A percentile compares a stretch with the other conserved stretches of the same genome.
Conservation (phyloP, 192 early-diverging fungal species). For the Coemansia sp. region DNA sequence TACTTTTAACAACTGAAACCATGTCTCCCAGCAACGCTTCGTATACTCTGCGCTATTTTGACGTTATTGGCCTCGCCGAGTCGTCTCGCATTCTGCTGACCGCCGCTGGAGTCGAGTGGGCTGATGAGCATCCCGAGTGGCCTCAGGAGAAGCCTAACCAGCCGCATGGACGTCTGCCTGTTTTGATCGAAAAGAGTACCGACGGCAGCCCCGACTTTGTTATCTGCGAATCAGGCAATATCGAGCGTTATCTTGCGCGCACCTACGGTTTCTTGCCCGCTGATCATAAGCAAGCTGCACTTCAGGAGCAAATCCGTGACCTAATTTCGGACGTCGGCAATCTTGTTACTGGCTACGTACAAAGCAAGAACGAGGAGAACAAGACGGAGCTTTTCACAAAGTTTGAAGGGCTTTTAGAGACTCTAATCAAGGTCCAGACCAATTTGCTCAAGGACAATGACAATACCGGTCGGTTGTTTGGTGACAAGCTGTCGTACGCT, state of each 20-base stretch:
- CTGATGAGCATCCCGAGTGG: constrained; percentile 26
- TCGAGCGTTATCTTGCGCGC: constrained; percentile 55
- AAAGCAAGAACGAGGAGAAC: constrained; percentile 11
- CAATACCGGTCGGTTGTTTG: constrained; percentile 54
- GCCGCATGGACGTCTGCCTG: constrained; percentile 33
- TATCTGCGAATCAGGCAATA: constrained; percentile 47
- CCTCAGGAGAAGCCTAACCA: constrained; percentile 19
- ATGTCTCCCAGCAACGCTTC: no score
- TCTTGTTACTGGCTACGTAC: no score
- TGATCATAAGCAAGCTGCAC: constrained; percentile 30
- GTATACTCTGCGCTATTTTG: constrained; percentile 34
- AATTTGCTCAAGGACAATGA: constrained; percentile 50
- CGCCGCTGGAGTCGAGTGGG: constrained; percentile 40
- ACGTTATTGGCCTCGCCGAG: constrained; percentile 20
- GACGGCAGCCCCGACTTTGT: constrained; percentile 10
- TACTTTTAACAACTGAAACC: background rate
- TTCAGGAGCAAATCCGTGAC: constrained; percentile 21
- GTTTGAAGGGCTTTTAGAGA: constrained; percentile 13
- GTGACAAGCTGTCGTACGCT: constrained; percentile 45
- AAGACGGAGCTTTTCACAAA: background rate
- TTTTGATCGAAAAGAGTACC: constrained; percentile 24
- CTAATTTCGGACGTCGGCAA: background rate
- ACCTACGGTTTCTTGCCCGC: constrained; percentile 46
- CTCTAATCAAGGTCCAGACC: constrained; percentile 34
- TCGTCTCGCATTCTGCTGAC: constrained; percentile 34